Evolutionary conservation across 257 asterid species (phyloP), one percentile per base, ranked within the genome.

Genomic region (Ocimum tenuiflorum): DNA sequence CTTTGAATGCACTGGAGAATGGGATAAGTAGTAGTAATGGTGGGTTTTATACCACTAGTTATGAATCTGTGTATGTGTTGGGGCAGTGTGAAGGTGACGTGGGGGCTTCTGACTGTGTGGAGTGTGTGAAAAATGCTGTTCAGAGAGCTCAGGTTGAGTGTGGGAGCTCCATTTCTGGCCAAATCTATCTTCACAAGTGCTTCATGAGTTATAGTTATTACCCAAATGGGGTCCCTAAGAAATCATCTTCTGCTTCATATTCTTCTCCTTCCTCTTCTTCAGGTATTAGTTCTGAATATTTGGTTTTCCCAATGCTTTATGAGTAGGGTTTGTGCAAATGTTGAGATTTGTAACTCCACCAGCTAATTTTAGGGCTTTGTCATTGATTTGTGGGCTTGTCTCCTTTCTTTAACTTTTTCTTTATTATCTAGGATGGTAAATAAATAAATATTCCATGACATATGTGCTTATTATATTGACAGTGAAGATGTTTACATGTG

Each of bases 71-170:
- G 43, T 84, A 78, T 78, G 99, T 75, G 66, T 47, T 92, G 81
- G 99, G 99, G 29, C 99, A 92, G 63, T 92, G 99, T 67, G 95
- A 92, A 70, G 97, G 95, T 8, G 97, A 89, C 79, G 88, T 92
- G 62, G 94, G 99, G 23, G 55, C 77, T 50, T 46, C 86, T 42
- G 99, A 92, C 74, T 92, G 99, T 72, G 95, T 43, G 67, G 88
- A 82, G 67, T 92, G 99, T 79, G 97, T 89, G 65, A 83, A 86
- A 72, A 83, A 1, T 81, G 97, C 97, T 45, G 95, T 87, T 14
- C 96, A 92, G 78, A 92, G 79, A 66, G 88, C 96, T 76, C 99
- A 92, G 73, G 96, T 85, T 70, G 99, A 92, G 77, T 92, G 99
- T 81, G 99, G 99, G 53, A 84, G 95, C 75, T 86, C 99, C 7